Conservation (phyloP, 1,284 basidiomycete genomes). For the Inonotus hispidus region DNA sequence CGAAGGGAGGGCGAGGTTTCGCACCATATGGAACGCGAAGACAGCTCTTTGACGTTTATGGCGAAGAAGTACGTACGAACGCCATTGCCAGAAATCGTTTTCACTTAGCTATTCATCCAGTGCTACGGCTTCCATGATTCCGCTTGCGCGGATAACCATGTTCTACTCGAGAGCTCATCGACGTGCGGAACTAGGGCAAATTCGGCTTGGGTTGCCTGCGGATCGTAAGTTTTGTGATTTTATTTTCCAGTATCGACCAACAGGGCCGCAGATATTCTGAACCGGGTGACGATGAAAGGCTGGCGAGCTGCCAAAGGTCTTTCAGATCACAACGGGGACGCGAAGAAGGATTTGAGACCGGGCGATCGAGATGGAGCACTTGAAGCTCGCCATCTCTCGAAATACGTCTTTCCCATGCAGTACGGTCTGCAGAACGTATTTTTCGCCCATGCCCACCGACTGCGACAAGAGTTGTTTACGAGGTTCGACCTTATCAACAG, state of each 20-base stretch:
- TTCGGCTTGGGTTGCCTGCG: constrained; percentile 62
- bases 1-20: not conserved
- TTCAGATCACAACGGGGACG: not conserved
- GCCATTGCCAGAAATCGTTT: not conserved
- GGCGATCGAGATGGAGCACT: constrained; percentile 14
- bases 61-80: not conserved
- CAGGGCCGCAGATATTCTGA: constrained; percentile 52
- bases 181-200: constrained; percentile 38
- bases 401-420: constrained; percentile 81
- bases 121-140: constrained; percentile 45
- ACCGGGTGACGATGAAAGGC: constrained; percentile 33
- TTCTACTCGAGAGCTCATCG: constrained; percentile 63
- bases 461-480: constrained; percentile 9
- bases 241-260: not conserved
- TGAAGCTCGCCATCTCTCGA: constrained; percentile 57
- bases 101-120: not conserved
- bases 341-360: not conserved
- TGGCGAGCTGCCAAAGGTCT: constrained; percentile 13
- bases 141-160: constrained; percentile 50
- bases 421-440: constrained; percentile 65
- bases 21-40: not conserved
- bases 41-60: not conserved
- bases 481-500: constrained; percentile 47
- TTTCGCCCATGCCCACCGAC: constrained; percentile 22
- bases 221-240: constrained; percentile 42